Evolutionary conservation across 2,329 filamentous ascomycete species (phyloP), one percentile per base, ranked within the genome.

Genomic region (Aspergillus fructus): DNA sequence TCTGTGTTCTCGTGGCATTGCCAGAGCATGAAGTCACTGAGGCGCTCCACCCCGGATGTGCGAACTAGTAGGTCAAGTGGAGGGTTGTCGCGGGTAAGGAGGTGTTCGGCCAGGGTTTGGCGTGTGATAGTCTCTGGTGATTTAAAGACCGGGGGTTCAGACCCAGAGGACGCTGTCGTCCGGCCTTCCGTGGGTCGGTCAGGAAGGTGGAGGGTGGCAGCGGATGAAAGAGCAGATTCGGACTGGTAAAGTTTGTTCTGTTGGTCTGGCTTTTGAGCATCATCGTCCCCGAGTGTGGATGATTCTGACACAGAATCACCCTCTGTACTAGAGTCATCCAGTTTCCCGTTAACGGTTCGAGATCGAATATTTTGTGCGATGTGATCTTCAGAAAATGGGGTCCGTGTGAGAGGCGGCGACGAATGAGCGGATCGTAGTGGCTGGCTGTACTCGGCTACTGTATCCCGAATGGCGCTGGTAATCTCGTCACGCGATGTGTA

Each of bases 11-110:
- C 86, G 70, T 97, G 93, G 67, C 91, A 94, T 76, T 99, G 94
- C 94, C 94, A 99, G 34, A 99, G 86, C 93, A 99, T 94, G 68
- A 97, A 99, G 73, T 99, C 94, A 70, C 92, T 97, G 58, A 99
- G 79, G 49, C 94, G 85, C 74, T 93, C 89, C 13, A 99, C 94
- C 27, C 93, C 93, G 61, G 92, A 97, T 4, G 94, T 99, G 50
- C 94, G 86, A 50, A 99, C 84, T 54, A 99, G 87, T 12, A 99
- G 83, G 70, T 99, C 94, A 42, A 97, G 79, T 1, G 94, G 94
- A 15, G 94, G 94, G 61, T 90, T 88, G 53, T 86, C 85, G 49
- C 89, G 85, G 4, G 93, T 97, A 76, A 96, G 94, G 78, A 96
- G 91, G 76, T 97, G 91, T 59, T 86, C 85, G 53, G 88, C 89